Conservation (phyloP, 148 eudicot species). For the Pouteria glomerata region DNA sequence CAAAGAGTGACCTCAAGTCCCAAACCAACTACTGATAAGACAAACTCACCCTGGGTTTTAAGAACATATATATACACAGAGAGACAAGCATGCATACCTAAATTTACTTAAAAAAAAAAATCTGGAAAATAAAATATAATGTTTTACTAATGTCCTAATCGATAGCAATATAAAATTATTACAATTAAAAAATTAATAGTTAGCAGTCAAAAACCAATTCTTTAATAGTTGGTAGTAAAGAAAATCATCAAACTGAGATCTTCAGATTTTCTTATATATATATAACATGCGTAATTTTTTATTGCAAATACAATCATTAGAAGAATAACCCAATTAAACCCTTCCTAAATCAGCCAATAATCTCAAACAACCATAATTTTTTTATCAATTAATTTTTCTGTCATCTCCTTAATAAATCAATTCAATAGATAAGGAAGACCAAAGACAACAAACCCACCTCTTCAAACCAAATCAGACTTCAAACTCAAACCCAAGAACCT, state of each 20-base stretch:
- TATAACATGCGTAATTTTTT: slow-evolving; percentile 38
- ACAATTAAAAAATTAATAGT: slow-evolving; percentile 35
- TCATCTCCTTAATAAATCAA: slow-evolving; percentile 6
- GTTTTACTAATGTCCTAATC: slow-evolving; percentile 53
- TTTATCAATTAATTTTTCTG: slow-evolving; percentile 1
- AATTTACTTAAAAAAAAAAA: neutral
- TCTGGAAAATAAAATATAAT: too few species aligned
- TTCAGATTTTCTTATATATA: too few species aligned
- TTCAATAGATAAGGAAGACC: neutral
- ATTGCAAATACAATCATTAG: slow-evolving; percentile 37
- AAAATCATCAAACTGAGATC: slow-evolving; percentile 28
- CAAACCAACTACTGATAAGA: slow-evolving; percentile 9
- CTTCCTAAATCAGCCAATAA: slow-evolving; percentile 35
- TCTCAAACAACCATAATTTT: slow-evolving; percentile 12
- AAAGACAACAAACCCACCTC: slow-evolving; percentile 28
- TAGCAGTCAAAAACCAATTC: slow-evolving; percentile 43
- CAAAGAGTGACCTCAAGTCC: neutral
- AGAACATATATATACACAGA: slow-evolving; percentile 7
- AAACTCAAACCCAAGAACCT: slow-evolving; percentile 10
- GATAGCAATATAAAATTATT: slow-evolving; percentile 16
- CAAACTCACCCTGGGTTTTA: slow-evolving; percentile 11
- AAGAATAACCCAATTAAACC: slow-evolving; percentile 35
- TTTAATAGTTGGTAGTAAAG: slow-evolving; percentile 46
- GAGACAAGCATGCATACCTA: neutral
- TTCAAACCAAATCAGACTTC: slow-evolving; percentile 24